Base-by-base conservation (phyloP, 305 asterid genomes). In the Plantago coronopus region DNA sequence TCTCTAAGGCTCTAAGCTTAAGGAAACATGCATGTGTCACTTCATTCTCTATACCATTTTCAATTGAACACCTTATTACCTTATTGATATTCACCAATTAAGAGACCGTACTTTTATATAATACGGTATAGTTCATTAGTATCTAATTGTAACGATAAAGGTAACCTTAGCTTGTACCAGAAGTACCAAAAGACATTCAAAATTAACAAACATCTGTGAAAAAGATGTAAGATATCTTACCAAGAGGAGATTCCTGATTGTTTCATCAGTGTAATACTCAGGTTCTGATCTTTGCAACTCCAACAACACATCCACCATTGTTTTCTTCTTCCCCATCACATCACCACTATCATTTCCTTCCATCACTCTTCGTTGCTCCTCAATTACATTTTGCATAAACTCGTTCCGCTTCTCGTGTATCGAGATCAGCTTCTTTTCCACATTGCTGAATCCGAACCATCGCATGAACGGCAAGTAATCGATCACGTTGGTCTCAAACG, bases 391-490 rank as follows among this genome's bases (percentile, higher is more conserved):
- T 46, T 85, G 91, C 81, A 90, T 74, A 59, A 85, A 85, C 7
- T 16, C 43, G 10, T 85, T 93, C 49, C 95, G 76, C 56, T 83
- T 87, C 12, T 61, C 58, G 13, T 83, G 82, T 38, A 87, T 66
- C 5, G 72, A 69, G 2, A 54, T 61, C 79, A 90, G 45, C 22
- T 65, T 81, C 54, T 70, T 74, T 54, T 85, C 95, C 34, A 76
- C 76, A 12, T 70, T 62, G 54, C 63, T 73, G 63, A 76, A 73
- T 56, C 81, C 84, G 3, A 87, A 69, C 84, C 82, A 78, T 56
- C 73, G 63, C 81, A 87, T 79, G 25, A 82, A 15, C 17, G 97
- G 97, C 75, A 87, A 48, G 69, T 61, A 87, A 63, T 90, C 97
- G n/a, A 82, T 91, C 2, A 85, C 75, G 8, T 80, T 87, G 7